phyloP scores from a whole-genome alignment of 75 land plant genomes.

The Cupressus sempervirens region DNA sequence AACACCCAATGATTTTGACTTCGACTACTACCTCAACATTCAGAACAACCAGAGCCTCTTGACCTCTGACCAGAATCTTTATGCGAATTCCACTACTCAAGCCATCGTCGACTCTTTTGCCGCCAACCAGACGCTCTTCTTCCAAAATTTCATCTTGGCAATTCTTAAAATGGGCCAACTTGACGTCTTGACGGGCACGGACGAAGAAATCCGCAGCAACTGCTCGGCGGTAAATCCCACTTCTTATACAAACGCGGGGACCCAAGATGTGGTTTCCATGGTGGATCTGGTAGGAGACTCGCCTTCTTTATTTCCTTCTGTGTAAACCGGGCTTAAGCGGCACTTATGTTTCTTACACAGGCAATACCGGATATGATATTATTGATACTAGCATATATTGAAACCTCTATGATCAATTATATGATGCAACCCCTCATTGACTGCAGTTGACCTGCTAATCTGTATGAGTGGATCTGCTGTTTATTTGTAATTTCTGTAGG shows the following conservation, averaged over 20 bases:
- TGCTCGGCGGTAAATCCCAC: constrained; percentile 2
- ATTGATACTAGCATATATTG: no score
- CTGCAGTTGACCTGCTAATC: no score
- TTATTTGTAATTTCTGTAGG: no score
- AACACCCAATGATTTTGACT: constrained; percentile 17
- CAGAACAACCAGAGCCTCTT: constrained; percentile 8
- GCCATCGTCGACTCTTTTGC: constrained; percentile 8
- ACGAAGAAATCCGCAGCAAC: constrained; percentile 20
- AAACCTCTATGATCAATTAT: no score
- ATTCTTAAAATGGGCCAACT: constrained; percentile 27
- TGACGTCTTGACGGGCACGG: constrained; percentile 11
- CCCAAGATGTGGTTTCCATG: no score
- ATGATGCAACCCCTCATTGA: no score
- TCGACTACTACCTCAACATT: constrained; percentile 18
- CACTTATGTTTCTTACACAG: no score
- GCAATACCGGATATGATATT: no score
- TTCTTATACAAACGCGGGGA: neutral
- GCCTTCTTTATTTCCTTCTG: neutral
- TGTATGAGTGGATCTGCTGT: no score
- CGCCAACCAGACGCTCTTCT: constrained; percentile 12
- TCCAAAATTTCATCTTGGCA: constrained; percentile 1
- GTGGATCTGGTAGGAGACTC: neutral
- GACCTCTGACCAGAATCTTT: constrained; percentile 16
- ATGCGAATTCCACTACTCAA: neutral
- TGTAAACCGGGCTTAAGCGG: no score